These are phyloP conservation scores for Penicillium capsulatum DNA, from an alignment of 2,329 filamentous ascomycete genomes.

Conservation along the genomic window DNA sequence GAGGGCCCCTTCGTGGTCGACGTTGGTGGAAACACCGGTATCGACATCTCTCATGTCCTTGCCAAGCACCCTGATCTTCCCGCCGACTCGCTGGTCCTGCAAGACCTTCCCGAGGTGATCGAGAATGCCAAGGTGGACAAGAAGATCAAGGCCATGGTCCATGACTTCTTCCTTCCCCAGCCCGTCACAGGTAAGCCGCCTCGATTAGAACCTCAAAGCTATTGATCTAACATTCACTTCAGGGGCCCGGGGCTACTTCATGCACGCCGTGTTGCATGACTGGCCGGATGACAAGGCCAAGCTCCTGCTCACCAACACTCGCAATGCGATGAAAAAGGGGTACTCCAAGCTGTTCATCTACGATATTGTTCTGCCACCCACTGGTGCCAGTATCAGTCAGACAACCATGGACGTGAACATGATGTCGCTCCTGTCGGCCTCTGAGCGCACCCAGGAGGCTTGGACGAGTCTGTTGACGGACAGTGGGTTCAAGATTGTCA, in stretches of 20 bases:
- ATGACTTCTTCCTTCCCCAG: slow-evolving; percentile 29
- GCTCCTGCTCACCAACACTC: slow-evolving; percentile 30
- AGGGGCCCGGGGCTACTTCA: slow-evolving; percentile 41
- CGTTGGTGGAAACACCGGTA: slow-evolving; percentile 39
- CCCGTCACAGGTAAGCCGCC: slow-evolving; percentile 21
- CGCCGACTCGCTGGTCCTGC: slow-evolving; percentile 32
- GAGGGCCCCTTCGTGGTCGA: slow-evolving; percentile 35
- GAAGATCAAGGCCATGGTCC: slow-evolving; percentile 21
- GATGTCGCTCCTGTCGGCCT: slow-evolving; percentile 47
- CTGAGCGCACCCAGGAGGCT: slow-evolving; percentile 28
- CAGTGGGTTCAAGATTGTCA: slow-evolving; percentile 26
- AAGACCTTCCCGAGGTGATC: slow-evolving; percentile 40
- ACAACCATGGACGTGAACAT: slow-evolving; percentile 37
- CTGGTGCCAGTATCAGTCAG: slow-evolving; percentile 28
- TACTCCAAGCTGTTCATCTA: slow-evolving; percentile 40
- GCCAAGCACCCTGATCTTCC: slow-evolving; percentile 32
- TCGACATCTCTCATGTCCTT: slow-evolving; percentile 34
- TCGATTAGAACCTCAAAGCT: background rate
- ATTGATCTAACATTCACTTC: slow-evolving; percentile 1
- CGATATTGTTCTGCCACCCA: slow-evolving; percentile 38
- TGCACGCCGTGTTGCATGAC: slow-evolving; percentile 44
- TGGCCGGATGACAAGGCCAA: slow-evolving; percentile 38
- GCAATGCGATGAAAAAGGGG: slow-evolving; percentile 36
- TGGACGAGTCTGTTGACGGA: slow-evolving; percentile 27
- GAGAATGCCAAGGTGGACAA: slow-evolving; percentile 22